Percentiles rank a stretch among this genome's conserved stretches.
phyloP scores from a whole-genome alignment of 1,139 yeast species.

The Yamadazyma triangularis region DNA sequence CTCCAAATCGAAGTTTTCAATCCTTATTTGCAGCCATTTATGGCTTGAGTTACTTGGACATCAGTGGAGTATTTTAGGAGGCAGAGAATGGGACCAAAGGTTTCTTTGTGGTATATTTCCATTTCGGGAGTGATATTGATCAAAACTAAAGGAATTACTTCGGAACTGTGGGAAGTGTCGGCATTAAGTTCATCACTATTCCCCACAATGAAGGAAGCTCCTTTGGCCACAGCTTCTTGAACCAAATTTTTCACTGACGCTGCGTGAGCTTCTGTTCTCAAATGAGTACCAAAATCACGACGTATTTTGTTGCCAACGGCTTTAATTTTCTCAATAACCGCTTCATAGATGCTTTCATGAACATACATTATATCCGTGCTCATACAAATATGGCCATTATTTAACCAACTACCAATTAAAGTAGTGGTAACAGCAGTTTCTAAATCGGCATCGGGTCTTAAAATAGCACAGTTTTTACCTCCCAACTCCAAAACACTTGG shows the following conservation, averaged over 20 bases:
- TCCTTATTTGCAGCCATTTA: conserved; percentile 37
- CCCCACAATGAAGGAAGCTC: too few relatives aligned
- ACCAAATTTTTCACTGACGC: too few relatives aligned
- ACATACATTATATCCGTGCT: conserved; percentile 34
- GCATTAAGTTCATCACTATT: too few relatives aligned
- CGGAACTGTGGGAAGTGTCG: too few relatives aligned
- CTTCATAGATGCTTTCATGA: conserved; percentile 27
- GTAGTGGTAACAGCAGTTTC: conserved; percentile 24
- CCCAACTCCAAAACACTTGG: conserved; percentile 42
- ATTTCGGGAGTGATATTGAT: conserved; percentile 28
- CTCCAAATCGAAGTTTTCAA: conserved; percentile 58
- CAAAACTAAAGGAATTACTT: conserved; percentile 36
- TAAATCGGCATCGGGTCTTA: conserved; percentile 31
- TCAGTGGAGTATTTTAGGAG: conserved; percentile 29
- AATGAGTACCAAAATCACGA: too few relatives aligned
- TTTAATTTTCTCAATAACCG: conserved; percentile 15
- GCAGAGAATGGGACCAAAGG: conserved; percentile 47
- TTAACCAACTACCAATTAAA: conserved; percentile 33
- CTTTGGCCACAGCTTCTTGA: conserved; percentile 37
- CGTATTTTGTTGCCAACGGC: conserved; percentile 14
- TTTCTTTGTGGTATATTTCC: conserved; percentile 31
- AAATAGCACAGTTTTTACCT: conserved; percentile 36
- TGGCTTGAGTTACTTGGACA: conserved; percentile 20
- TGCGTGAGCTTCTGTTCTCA: too few relatives aligned
- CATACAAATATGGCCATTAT: conserved; percentile 48